phyloP scores from a whole-genome alignment of 371 early-diverging fungal species.

The Phascolomyces articulosus region DNA sequence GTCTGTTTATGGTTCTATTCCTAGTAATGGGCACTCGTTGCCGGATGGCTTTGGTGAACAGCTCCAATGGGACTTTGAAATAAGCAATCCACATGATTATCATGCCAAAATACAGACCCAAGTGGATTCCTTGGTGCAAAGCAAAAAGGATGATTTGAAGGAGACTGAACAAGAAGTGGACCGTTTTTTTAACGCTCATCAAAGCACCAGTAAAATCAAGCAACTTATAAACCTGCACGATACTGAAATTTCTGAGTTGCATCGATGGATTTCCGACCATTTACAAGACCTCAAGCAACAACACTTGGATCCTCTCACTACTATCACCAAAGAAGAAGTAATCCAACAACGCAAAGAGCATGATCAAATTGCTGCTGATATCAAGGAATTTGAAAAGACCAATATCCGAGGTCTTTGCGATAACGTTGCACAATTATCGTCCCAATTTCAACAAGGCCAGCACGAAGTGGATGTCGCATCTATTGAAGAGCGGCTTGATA shows the following conservation, averaged over 20 bases:
- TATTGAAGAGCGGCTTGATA: constrained; percentile 27
- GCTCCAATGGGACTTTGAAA: constrained; percentile 20
- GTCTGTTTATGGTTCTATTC: neutral
- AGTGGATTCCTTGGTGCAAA: constrained; percentile 17
- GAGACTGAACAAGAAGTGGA: constrained; percentile 20
- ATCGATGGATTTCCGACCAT: constrained; percentile 36
- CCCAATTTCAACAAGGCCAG: neutral
- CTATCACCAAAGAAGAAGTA: neutral
- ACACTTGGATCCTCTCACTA: neutral
- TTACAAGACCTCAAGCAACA: constrained; percentile 8
- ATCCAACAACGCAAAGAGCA: neutral
- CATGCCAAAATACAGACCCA: constrained; percentile 14
- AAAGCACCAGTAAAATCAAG: constrained; percentile 28
- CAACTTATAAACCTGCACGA: constrained; percentile 32
- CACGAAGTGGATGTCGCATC: constrained; percentile 37
- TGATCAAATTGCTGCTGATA: neutral
- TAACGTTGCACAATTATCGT: neutral
- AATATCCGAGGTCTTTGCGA: neutral
- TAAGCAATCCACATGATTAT: constrained; percentile 17
- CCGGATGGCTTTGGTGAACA: constrained; percentile 2
- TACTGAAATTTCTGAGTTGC: constrained; percentile 28
- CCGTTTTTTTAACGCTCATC: constrained; percentile 15
- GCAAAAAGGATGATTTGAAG: constrained; percentile 12
- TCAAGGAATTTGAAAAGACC: constrained; percentile 5
- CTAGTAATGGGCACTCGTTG: neutral